Percentiles rank a stretch among this genome's conserved stretches.
Evolutionary conservation across 2,329 filamentous ascomycete species (phyloP).

Genomic region (Pseudopyricularia javanii): DNA sequence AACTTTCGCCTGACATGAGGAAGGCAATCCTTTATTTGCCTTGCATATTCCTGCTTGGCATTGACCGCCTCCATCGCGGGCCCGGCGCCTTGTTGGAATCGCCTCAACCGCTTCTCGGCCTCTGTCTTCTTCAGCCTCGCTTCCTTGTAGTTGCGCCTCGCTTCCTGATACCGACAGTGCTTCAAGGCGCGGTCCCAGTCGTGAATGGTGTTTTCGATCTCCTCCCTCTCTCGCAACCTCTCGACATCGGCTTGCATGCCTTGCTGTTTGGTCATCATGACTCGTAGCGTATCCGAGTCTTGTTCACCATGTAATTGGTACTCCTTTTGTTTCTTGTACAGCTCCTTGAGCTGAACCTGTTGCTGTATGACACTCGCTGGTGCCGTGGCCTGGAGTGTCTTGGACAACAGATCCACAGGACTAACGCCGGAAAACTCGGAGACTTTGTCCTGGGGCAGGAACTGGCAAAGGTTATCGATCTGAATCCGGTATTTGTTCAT

Average conservation of each 20-base stretch:
- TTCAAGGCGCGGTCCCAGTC: slow-evolving; percentile 55
- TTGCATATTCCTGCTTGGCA: slow-evolving; percentile 56
- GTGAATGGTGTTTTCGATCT: slow-evolving; percentile 50
- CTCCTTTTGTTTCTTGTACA: slow-evolving; percentile 58
- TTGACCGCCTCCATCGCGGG: slow-evolving; percentile 61
- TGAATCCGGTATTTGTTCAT: slow-evolving; percentile 72
- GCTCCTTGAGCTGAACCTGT: slow-evolving; percentile 61
- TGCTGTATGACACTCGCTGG: slow-evolving; percentile 66
- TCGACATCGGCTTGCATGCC: slow-evolving; percentile 73
- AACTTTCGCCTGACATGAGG: slow-evolving; percentile 40
- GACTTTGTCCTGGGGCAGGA: slow-evolving; percentile 89
- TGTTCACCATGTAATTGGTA: slow-evolving; percentile 43
- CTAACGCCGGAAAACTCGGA: slow-evolving; percentile 82
- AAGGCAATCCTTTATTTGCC: slow-evolving; percentile 41
- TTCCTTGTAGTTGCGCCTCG: slow-evolving; percentile 31
- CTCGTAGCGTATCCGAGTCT: slow-evolving; percentile 50
- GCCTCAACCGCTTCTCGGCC: slow-evolving; percentile 43
- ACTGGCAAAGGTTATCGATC: slow-evolving; percentile 95
- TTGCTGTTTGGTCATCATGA: slow-evolving; percentile 60
- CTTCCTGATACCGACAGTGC: slow-evolving; percentile 50
- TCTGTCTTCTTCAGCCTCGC: slow-evolving; percentile 42
- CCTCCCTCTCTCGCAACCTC: slow-evolving; percentile 62
- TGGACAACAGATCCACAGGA: slow-evolving; percentile 67
- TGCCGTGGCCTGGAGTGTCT: slow-evolving; percentile 82
- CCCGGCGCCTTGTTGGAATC: slow-evolving; percentile 44